Evolutionary conservation across 176 grass and related monocot genomes (phyloP), one percentile per base, ranked within the genome.

Genomic region (Aegilops longissima): DNA sequence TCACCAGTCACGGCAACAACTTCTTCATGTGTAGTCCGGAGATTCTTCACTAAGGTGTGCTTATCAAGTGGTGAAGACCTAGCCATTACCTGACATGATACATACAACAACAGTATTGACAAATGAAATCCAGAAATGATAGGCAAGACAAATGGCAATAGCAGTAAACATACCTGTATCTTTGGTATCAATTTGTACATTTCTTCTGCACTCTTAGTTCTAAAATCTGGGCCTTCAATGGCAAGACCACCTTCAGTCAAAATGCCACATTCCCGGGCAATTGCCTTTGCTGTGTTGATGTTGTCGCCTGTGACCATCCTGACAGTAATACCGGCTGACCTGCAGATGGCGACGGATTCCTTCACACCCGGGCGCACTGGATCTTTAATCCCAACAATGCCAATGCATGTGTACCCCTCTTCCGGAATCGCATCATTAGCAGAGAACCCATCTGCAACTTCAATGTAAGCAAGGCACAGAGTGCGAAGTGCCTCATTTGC

Each of bases 281-380:
- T 98, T 17, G 96, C 96, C 86, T 94, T 98, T 27, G 96, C 96
- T 4, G 96, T 98, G 80, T 98, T 98, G 78, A 98, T 98, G 73
- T 98, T 98, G 86, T 98, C 96, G 82, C 96, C 91, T 52, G 96
- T 98, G 29, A 98, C 93, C 96, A 98, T 98, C 91, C 96, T 92
- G 27, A 98, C 96, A 14, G 86, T 91, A 92, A 98, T 95, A 70
- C 96, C 96, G 49, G 96, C 96, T 18, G 91, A 94, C 81, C 96
- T 93, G 87, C 96, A 98, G 76, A 90, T 95, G 44, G 89, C 87
- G 7, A 98, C 96, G 17, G 96, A 95, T 81, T 98, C 96, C 90
- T 98, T 95, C 33, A 98, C 96, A 23, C 96, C 96, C 0, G 93
- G 93, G 58, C 96, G 89, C 36, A 98, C 90, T 9, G 93, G 96